Evolutionary conservation across 768 basidiomycete genomes (phyloP).

Genomic region (Boletus insuetus): DNA sequence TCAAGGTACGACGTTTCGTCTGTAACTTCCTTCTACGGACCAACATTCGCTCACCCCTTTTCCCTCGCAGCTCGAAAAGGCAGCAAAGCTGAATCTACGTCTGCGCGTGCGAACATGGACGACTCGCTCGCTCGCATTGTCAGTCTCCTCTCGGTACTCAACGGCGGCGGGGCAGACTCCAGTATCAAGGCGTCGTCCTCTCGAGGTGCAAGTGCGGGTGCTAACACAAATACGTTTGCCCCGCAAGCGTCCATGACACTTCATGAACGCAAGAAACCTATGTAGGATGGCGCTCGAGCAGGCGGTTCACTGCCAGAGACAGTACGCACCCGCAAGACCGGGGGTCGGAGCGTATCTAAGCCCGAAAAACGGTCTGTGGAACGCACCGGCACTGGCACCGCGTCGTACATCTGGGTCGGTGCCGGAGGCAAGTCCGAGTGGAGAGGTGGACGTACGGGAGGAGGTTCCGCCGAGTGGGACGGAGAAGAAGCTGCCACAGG

Average conservation of each 20-base stretch:
- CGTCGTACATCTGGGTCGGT: neutral
- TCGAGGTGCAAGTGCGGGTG: neutral
- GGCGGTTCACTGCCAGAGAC: neutral
- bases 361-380: conserved; percentile 1
- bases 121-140: conserved; percentile 60
- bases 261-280: conserved; percentile 44
- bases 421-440: neutral
- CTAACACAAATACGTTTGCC: conserved; percentile 2
- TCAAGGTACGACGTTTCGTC: conserved; percentile 40
- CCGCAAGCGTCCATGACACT: conserved; percentile 45
- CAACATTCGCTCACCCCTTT: neutral
- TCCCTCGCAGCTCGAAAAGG: conserved; percentile 55
- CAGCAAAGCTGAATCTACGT: conserved; percentile 54
- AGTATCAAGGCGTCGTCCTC: neutral
- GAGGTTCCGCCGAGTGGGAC: conserved; percentile 3
- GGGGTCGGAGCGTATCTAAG: conserved; percentile 4
- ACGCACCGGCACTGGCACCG: neutral
- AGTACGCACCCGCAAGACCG: neutral
- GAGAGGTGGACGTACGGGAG: neutral
- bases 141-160: conserved; percentile 15
- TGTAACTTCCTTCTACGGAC: neutral
- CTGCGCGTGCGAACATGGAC: conserved; percentile 34
- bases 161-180: neutral
- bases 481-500: conserved; percentile 49
- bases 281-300: neutral